Evolutionary conservation across 2,329 filamentous ascomycete species (phyloP), one percentile per base, ranked within the genome.

Genomic region (Trichoderma sp.): DNA sequence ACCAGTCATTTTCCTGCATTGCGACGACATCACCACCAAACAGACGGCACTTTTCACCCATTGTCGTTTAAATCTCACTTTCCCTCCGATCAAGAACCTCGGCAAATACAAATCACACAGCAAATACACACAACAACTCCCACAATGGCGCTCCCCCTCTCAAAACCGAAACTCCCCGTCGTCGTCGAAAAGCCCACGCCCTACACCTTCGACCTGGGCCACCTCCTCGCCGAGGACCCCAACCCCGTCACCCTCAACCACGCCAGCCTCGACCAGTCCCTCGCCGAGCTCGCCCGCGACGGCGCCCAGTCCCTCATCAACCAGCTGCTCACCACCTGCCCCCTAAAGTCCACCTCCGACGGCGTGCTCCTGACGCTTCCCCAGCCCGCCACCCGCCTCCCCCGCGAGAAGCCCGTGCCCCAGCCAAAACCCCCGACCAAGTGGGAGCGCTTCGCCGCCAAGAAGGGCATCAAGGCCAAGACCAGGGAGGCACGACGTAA

Each of bases 391-490:
- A 97, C 93, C 1, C 84, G 88, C 0, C 88, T 98, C 4, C 97
- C 97, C 29, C 93, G 97, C 80, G 95, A 98, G 87, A 98, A 99
- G 86, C 94, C 95, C 11, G 88, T 98, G 9, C 97, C 97, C 1
- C 89, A 91, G 74, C 90, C 92, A 79, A 97, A 95, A 86, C 88
- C 92, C 75, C 93, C 93, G 79, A 98, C 96, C 76, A 98, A 95
- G 84, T 99, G 97, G 97, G 93, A 98, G 87, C 91, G 93, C 81
- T 99, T 99, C 87, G 97, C 97, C 63, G 93, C 92, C 84, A 97
- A 97, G 91, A 97, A 98, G 89, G 97, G 97, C 74, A 98, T 99
- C 86, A 94, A 93, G 87, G 91, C 92, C 85, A 97, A 95, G 90
- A 93, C 91, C 79, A 91, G 93, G 79, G 95, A 97, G 83, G 89